Conservation (phyloP, 2,329 filamentous ascomycete species). For the Colletotrichum navitas region DNA sequence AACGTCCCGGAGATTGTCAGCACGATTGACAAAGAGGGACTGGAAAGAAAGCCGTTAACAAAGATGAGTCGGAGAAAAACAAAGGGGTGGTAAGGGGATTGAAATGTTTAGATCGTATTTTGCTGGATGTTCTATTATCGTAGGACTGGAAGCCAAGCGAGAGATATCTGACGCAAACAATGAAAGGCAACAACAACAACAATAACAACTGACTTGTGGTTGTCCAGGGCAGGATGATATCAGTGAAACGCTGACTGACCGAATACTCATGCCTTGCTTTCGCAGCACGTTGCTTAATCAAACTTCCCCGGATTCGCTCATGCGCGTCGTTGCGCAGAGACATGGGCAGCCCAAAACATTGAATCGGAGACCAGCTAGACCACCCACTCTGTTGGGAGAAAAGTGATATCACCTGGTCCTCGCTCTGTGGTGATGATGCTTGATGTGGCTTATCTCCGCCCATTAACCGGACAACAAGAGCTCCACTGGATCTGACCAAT, state of each 20-base stretch:
- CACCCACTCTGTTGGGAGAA: background rate
- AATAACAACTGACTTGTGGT: slow-evolving; percentile 19
- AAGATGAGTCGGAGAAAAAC: background rate
- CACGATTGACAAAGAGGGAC: slow-evolving; percentile 27
- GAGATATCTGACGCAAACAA: slow-evolving; percentile 11
- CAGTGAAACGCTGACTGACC: slow-evolving; percentile 19
- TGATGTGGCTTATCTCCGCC: slow-evolving; percentile 17
- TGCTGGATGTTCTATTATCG: background rate
- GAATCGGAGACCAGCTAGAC: slow-evolving; percentile 10
- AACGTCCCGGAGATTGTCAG: slow-evolving; percentile 25
- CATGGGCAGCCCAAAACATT: slow-evolving; percentile 24
- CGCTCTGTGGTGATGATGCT: slow-evolving; percentile 21
- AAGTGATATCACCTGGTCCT: background rate
- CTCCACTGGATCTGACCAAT: slow-evolving; percentile 23
- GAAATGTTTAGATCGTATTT: slow-evolving; percentile 2
- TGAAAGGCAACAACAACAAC: slow-evolving; percentile 7
- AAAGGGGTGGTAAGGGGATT: background rate
- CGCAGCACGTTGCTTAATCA: slow-evolving; percentile 16
- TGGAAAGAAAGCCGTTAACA: slow-evolving; percentile 12
- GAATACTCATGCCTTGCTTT: slow-evolving; percentile 29
- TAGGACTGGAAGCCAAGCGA: background rate
- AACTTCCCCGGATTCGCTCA: slow-evolving; percentile 35
- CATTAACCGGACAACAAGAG: slow-evolving; percentile 33
- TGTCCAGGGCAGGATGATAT: slow-evolving; percentile 22
- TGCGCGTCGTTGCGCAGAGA: slow-evolving; percentile 36